Evolutionary conservation across 352 stramenopile species (phyloP), one percentile per base, ranked within the genome.

Genomic region (Thalassiosira hispida): DNA sequence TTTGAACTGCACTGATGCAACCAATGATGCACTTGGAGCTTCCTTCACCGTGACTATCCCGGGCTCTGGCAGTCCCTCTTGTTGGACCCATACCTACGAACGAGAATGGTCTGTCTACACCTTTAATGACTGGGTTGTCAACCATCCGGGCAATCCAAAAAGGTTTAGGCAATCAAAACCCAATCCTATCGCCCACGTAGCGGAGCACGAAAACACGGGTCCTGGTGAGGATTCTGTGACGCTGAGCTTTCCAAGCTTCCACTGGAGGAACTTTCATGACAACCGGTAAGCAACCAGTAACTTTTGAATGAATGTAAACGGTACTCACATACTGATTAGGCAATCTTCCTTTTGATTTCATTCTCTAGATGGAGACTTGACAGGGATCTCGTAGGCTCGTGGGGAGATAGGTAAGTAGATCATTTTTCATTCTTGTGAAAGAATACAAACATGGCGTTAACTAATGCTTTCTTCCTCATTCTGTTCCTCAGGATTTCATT

Each of bases 11-110:
- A 31, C 8, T 14, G 69, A 84, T 23, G 16, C 49, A 5, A 56
- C 23, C 35, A 40, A 72, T 29, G 27, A 11, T 53, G 68, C 77
- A 8, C 51, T 51, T 60, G 77, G 70, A 33, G 65, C 35, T 53
- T 73, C 69, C 14, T 81, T 84, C 23, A 84, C 59, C n/a, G 64
- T 80, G 12, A 73, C 62, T 14, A 60, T 84, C 11, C 70, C 70
- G 12, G 40, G 57, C 22, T 22, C 29, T 29, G 53, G 18, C 22
- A 22, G 20, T 14, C 27, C 64, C 27, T 67, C 40, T 66, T 84
- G 77, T 35, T 84, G 69, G 69, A 84, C 69, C 7, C 77, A 84
- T 61, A 69, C 12, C 22, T 77, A 84, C 31, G 11, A 35, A 22
- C 20, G 22, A 2, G 77, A 84, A 33, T 84, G 69, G 69, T 69